A percentile compares a stretch with the other conserved stretches of the same genome.
These are phyloP conservation scores for Phytopythium montanum DNA, from an alignment of 352 stramenopile genomes.

Conservation along the genomic window DNA sequence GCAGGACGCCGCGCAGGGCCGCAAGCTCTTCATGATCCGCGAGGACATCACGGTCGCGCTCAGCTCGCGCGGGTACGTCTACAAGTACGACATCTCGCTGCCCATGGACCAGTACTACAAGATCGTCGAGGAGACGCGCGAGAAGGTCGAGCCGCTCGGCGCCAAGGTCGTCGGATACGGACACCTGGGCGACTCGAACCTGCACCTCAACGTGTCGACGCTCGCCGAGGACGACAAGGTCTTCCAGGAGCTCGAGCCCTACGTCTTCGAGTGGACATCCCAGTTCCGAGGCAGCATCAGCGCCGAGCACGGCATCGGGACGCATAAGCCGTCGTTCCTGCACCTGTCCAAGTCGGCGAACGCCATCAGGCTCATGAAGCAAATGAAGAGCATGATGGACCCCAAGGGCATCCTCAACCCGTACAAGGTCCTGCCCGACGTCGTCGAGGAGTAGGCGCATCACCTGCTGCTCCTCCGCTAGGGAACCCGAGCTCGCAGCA, in stretches of 20 bases:
- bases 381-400: conserved; percentile 95
- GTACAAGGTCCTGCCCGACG: conserved; percentile 87
- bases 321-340: conserved; percentile 91
- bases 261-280: conserved; percentile 82
- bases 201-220: conserved; percentile 95
- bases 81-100: conserved; percentile 98
- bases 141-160: conserved; percentile 36
- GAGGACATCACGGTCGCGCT: conserved; percentile 93
- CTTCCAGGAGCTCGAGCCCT: conserved; percentile 62
- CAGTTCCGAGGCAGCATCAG: conserved; percentile 93
- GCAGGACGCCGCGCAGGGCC: conserved; percentile 88
- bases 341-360: conserved; percentile 77
- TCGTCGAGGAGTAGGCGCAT: conserved; percentile 9
- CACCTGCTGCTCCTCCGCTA: neutral
- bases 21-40: conserved; percentile 93
- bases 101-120: conserved; percentile 90
- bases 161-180: conserved; percentile 87
- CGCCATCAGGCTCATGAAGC: conserved; percentile 89
- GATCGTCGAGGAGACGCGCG: conserved; percentile 81
- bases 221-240: conserved; percentile 63
- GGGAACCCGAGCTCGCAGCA: neutral
- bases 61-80: conserved; percentile 85
- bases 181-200: conserved; percentile 95
- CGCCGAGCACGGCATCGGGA: conserved; percentile 96
- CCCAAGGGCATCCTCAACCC: conserved; percentile 96